Conservation (phyloP, 345 rosid species). For the Corymbia maculata region DNA sequence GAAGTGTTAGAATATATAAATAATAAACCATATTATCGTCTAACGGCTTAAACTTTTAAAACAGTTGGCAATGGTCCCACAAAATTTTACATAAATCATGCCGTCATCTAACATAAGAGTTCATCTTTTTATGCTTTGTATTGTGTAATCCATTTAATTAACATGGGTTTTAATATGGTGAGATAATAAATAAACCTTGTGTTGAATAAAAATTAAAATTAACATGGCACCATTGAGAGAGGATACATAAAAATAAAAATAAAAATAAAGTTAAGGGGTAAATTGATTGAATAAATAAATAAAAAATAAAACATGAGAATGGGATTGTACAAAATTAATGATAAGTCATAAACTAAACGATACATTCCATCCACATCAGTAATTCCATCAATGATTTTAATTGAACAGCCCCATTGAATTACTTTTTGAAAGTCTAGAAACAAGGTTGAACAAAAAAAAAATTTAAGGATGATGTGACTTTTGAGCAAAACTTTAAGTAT, state of each 20-base stretch:
- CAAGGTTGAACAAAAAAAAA: neutral
- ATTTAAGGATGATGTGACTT: neutral
- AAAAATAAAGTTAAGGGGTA: rapidly evolving
- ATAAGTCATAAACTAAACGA: no score
- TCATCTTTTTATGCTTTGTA: neutral
- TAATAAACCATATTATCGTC: no score
- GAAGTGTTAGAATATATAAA: no score
- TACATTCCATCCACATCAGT: neutral
- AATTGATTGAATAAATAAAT: no score
- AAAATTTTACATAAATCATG: no score
- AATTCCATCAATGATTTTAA: no score
- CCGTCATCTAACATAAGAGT: no score
- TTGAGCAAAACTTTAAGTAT: neutral
- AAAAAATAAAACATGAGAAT: no score
- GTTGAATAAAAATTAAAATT: neutral
- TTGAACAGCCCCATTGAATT: neutral
- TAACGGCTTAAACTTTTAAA: no score
- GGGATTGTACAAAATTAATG: neutral
- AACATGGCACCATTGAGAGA: neutral
- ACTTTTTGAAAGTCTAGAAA: neutral
- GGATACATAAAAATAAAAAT: neutral
- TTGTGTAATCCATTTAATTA: neutral
- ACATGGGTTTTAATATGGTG: neutral
- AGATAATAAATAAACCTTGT: neutral
- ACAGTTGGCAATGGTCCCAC: no score